Base-by-base conservation (phyloP, 176 grass and related monocot species). In the Puya raimondii region DNA sequence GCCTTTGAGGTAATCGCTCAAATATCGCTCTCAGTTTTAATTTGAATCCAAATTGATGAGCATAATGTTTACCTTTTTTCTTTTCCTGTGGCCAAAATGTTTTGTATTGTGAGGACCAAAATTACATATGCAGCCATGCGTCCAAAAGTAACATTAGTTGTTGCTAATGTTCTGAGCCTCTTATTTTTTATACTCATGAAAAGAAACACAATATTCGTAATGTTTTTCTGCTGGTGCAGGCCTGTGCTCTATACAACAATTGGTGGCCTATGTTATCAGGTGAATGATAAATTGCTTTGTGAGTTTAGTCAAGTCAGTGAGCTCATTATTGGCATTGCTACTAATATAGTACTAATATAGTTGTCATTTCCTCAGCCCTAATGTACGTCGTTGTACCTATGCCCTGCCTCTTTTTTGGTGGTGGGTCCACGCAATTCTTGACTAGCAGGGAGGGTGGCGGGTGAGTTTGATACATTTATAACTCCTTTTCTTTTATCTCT, bases 251-350 rank as follows among this genome's bases (percentile, higher is more conserved):
- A 70, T 97, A 97, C 82, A 97, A 72, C 84, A 97, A 97, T 47
- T 97, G 93, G 93, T 97, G 93, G 93, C 93, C 93, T 42, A 97
- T 97, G 93, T 81, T 97, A 86, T 86, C 93, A 88, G 93, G 93
- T 97, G 65, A 88, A 48, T 74, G 20, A 72, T 83, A 12, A 12
- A 23, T 63, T 50, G 48, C 27, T 70, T 77, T 42, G 47, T 20
- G 21, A 61, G 21, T 17, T 65, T 1, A 23, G 20, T 80, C 29
- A 26, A 49, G 33, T 33, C 4, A 5, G 52, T 56, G 5, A 1
- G 16, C 54, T 6, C 65, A 21, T 3, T 23, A 22, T 10, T 85
- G 26, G 4, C 59, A 26, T 67, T 82, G 22, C 10, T 23, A 10
- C 58, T 96, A 70, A 89, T 49, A 51, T 74, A 64, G 11, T 22